Percentiles rank a stretch among this genome's conserved stretches.
Conservation (phyloP, 176 grass and related monocot species). For the Guadua angustifolia region DNA sequence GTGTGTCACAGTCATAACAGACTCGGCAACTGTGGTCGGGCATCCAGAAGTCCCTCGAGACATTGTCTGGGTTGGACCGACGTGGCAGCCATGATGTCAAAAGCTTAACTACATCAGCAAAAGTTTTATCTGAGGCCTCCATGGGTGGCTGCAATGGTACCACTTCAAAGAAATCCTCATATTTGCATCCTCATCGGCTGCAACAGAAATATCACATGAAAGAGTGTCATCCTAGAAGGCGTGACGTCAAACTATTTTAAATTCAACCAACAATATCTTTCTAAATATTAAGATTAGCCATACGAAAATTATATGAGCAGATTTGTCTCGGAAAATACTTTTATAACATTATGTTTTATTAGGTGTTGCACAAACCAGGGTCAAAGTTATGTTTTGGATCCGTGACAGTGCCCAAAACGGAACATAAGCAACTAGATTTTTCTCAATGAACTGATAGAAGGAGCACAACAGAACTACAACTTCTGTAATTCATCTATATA, state of each 20-base stretch:
- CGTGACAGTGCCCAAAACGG: neutral
- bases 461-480: conserved; percentile 12
- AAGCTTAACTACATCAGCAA: conserved; percentile 67
- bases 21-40: conserved; percentile 85
- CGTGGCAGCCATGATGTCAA: conserved; percentile 78
- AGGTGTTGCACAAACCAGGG: neutral
- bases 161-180: conserved; percentile 54
- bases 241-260: conserved; percentile 17
- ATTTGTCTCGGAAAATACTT: neutral
- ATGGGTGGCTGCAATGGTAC: conserved; percentile 46
- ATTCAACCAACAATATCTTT: neutral
- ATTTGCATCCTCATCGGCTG: conserved; percentile 50
- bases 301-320: neutral
- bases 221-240: neutral
- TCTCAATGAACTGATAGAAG: conserved; percentile 10
- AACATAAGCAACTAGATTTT: neutral
- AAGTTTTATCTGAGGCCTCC: conserved; percentile 59
- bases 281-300: neutral
- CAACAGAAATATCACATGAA: conserved; percentile 17
- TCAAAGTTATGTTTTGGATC: conserved; percentile 4
- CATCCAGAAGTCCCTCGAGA: conserved; percentile 96
- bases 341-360: conserved; percentile 17
- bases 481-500: neutral
- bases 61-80: conserved; percentile 69
- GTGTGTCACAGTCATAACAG: conserved; percentile 81